Evolutionary conservation across 2,329 filamentous ascomycete genomes (phyloP), one percentile per base, ranked within the genome.

Genomic region (Aspergillus eucalypticola): DNA sequence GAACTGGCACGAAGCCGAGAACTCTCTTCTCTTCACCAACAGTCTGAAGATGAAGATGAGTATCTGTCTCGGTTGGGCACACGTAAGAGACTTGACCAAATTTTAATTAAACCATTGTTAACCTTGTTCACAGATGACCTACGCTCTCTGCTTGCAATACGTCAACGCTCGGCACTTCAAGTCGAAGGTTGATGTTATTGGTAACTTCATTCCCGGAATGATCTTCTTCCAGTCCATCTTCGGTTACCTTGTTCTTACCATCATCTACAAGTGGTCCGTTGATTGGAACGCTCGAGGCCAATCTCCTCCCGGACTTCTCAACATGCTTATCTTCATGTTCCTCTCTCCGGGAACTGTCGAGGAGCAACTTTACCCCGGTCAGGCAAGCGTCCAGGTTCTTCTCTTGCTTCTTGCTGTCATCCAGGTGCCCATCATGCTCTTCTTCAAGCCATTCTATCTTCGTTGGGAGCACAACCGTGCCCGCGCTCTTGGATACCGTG

Each of bases 301-400:
- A 67, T 84, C 86, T 63, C 91, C 96, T 1, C 95, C 96, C 2
- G 92, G 92, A 71, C 83, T 99, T 61, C 81, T 99, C 64, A 99
- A 99, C 84, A 98, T 98, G 94, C 83, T 99, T 72, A 99, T 99
- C 72, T 97, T 97, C 85, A 99, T 99, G 96, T 99, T 99, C 82
- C 80, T 99, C 67, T 87, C 89, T 65, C 95, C 95, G 3, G 92
- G 92, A 54, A 90, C 78, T 0, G 79, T 90, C 25, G 72, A 76
- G 27, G 86, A 91, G 62, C 84, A 84, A 54, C 83, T 99, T 5
- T 99, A 96, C 75, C 75, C 81, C 21, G 91, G 91, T 44, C 95
- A 99, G 76, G 85, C 82, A 13, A 75, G 75, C 2, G 84, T 99
- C 0, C 95, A 99, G 76, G 80, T 91, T 11, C 75, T 90, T 56